These are phyloP conservation scores for Zymoseptoria crescenta DNA, from an alignment of 2,329 filamentous ascomycete genomes.

Conservation along the genomic window DNA sequence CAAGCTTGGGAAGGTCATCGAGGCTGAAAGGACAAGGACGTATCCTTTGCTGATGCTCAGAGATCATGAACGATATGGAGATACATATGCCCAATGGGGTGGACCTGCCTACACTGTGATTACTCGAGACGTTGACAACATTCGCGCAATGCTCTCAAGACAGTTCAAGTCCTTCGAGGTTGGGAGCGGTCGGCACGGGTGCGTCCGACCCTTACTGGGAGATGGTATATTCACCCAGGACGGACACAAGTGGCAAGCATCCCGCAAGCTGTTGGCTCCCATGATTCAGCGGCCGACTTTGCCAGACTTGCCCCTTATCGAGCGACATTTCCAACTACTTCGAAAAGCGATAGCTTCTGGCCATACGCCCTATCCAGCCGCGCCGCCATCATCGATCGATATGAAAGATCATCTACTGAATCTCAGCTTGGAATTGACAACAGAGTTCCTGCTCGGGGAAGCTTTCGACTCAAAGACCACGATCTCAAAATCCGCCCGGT, in stretches of 20 bases:
- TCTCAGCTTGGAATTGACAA: slow-evolving; percentile 2
- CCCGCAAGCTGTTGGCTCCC: slow-evolving; percentile 4
- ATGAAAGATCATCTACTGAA: slow-evolving; percentile 3
- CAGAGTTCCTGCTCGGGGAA: slow-evolving; percentile 6
- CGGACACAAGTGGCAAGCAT: slow-evolving; percentile 3
- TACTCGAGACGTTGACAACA: slow-evolving; percentile 3
- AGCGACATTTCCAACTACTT: slow-evolving; percentile 5
- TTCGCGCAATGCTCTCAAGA: slow-evolving; percentile 4
- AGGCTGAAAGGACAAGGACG: slow-evolving; percentile 1
- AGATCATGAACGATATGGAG: slow-evolving; percentile 6
- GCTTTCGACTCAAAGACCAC: background rate
- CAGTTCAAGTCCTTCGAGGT: slow-evolving; percentile 6
- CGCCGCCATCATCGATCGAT: background rate
- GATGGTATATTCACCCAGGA: slow-evolving; percentile 10
- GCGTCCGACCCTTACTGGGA: slow-evolving; percentile 1
- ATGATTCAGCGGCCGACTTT: slow-evolving; percentile 4
- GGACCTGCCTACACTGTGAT: slow-evolving; percentile 5
- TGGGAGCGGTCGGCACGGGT: slow-evolving; percentile 1
- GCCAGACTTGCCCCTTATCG: slow-evolving; percentile 3
- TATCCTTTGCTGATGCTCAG: slow-evolving; percentile 9
- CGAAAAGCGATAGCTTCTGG: background rate
- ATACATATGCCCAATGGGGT: slow-evolving; percentile 8
- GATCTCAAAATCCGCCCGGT: background rate
- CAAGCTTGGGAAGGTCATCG: slow-evolving; percentile 1
- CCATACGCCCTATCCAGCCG: background rate